Evolutionary conservation across 495 filamentous ascomycete species (phyloP), one percentile per base, ranked within the genome.

Genomic region (Penicillium verhagenii): DNA sequence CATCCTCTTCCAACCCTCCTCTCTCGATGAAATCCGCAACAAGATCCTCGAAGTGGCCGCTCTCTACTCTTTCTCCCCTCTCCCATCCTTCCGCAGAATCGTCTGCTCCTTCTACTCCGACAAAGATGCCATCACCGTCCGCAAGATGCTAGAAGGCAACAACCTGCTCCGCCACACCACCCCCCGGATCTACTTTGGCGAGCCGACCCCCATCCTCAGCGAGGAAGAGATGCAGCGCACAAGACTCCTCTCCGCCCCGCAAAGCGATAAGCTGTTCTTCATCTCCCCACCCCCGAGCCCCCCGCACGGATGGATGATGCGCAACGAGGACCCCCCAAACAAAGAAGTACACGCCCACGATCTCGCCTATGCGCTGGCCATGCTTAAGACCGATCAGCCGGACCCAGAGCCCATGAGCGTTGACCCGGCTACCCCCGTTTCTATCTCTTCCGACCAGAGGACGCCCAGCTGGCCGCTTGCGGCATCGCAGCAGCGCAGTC

Each of bases 261-360:
- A 96, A 57, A 76, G 85, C 39, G 85, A 89, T 60, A 97, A 96
- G 75, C 81, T 96, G 31, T 96, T 97, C 81, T 97, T 98, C 76
- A 97, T 98, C 75, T 90, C 85, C 52, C 94, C 94, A 29, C 94
- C 94, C 9, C 95, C 94, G 1, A 85, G 79, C 54, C 94, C 94
- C 46, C 94, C 94, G 2, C 88, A 91, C 65, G 94, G 92, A 33
- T 98, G 94, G 94, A 88, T 93, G 71, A 82, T 92, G 76, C 83
- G 84, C 62, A 76, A 90, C 44, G 94, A 98, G 74, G 92, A 88
- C 21, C 89, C 93, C 3, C 94, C 94, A 26, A 98, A 98, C 70
- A 92, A 91, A 72, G 86, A 90, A 54, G 91, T 96, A 8, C 89
- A 96, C 64, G 92, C 94, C 7, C 87, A 89, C 49, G 94, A 98